Evolutionary conservation across 75 land plant genomes (phyloP).

Genomic region (Cryptomeria japonica): DNA sequence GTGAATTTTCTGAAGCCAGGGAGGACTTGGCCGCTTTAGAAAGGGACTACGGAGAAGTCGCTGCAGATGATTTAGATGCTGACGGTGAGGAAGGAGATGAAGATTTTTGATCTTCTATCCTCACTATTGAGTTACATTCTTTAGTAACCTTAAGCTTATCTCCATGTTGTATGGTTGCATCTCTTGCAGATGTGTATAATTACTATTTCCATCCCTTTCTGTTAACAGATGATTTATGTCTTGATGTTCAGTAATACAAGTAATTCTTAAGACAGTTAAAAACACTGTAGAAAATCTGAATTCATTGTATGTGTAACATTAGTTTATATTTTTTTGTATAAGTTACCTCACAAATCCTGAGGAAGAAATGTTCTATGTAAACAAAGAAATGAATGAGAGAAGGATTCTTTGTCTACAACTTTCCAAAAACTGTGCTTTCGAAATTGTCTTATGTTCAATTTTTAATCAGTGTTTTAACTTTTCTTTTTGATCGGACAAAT

Average conservation of each 20-base stretch:
- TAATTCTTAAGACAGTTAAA: not conserved
- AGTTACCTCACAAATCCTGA: not conserved
- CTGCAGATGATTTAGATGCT: conserved; percentile 48
- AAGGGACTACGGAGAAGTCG: conserved; percentile 57
- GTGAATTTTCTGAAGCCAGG: conserved; percentile 51
- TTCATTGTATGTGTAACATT: not conserved
- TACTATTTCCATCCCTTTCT: not conserved
- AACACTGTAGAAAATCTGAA: not conserved
- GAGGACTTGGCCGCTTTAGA: conserved; percentile 56
- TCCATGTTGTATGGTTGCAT: not conserved
- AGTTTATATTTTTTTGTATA: not conserved
- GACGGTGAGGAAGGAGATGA: conserved; percentile 38
- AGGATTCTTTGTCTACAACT: not conserved
- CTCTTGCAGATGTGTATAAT: not conserved
- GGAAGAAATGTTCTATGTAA: not conserved
- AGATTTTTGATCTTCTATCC: not conserved
- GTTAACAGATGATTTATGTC: not conserved
- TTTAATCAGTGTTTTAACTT: not conserved
- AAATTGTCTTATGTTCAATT: not conserved
- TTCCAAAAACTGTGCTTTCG: not conserved
- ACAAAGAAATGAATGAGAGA: not conserved
- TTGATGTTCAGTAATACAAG: not conserved
- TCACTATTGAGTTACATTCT: not conserved
- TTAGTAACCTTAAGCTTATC: not conserved
- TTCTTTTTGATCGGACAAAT: too few species aligned